Base-by-base conservation (phyloP, 2,329 filamentous ascomycete genomes). In the Colletotrichum noveboracense region DNA sequence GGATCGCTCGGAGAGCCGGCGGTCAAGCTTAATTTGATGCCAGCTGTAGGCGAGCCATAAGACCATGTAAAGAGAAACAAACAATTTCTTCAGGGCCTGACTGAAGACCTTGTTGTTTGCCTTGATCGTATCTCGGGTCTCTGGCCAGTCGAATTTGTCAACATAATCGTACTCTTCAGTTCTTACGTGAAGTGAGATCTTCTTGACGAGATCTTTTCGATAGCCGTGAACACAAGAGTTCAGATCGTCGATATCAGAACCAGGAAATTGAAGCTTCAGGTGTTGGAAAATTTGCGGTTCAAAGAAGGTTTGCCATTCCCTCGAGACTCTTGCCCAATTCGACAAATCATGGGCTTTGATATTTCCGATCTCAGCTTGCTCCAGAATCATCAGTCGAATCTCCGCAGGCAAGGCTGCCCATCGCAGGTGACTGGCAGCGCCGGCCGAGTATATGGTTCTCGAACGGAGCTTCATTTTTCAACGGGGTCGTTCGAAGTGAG, bases 281-380 rank as follows among this genome's bases (percentile, higher is more conserved):
- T n/a, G 14, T 18, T 66, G 38, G 24, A 71, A 43, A 30, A 36
- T 56, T 3, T 21, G 38, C 30, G 60, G 21, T 43, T 71, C 43
- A 18, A 71, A 71, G 60, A 66, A 66, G 24, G 60, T 43, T 66
- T 66, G 60, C 60, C 43, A 71, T 56, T 71, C 69, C 58, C 60
- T 56, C 4, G 38, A 66, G 21, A 71, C 43, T 4, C 28, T 66
- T 56, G 60, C 7, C 43, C 30, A 71, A 13, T 26, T 18, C 13
- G 34, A 60, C 34, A 67, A 61, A 18, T 52, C 10, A 48, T 71
- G 62, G 7, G 26, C 26, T 61, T 48, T 0, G 2, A 38, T 48
- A 2, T 36, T 6, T 52, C 14, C 52, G 4, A 58, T 24, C 32
- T 61, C 48, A 30, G 48, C 24, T 34, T 48, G 24, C 34, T 66